phyloP scores from a whole-genome alignment of 2,329 filamentous ascomycete genomes.

The Clarireedia monteithiana region DNA sequence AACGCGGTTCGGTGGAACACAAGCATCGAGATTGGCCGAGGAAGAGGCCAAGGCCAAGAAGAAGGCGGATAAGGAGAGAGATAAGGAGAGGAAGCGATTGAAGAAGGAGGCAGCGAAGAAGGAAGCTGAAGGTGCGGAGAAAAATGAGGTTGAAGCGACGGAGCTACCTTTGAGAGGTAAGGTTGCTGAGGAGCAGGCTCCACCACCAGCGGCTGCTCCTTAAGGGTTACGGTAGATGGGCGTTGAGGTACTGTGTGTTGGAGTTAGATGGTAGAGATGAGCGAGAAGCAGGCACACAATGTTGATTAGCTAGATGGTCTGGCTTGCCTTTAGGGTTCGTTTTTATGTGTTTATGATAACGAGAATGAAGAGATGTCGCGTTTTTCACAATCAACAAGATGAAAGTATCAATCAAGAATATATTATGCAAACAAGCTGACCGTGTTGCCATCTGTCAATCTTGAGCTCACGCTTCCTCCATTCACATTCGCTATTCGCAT shows the following conservation, averaged over 20 bases:
- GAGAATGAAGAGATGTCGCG: too few species aligned
- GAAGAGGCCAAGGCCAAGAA: constrained; percentile 47
- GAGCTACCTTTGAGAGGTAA: constrained; percentile 24
- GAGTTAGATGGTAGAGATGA: constrained; percentile 11
- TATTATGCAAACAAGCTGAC: too few species aligned
- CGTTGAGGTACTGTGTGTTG: constrained; percentile 11
- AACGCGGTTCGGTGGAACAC: constrained; percentile 61
- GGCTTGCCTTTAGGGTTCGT: too few species aligned
- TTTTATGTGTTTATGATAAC: too few species aligned
- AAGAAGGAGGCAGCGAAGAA: constrained; percentile 34
- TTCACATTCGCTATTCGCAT: too few species aligned
- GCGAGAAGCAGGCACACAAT: too few species aligned
- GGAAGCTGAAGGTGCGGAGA: constrained; percentile 24
- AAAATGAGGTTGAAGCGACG: constrained; percentile 10
- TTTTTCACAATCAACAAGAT: too few species aligned
- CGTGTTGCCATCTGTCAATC: too few species aligned
- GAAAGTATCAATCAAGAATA: too few species aligned
- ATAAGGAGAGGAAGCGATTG: constrained; percentile 38
- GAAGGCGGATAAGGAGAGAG: constrained; percentile 32
- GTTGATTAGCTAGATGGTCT: too few species aligned
- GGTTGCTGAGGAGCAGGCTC: constrained; percentile 28
- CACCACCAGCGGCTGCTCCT: constrained; percentile 26
- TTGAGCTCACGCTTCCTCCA: too few species aligned
- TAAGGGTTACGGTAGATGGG: constrained; percentile 8
- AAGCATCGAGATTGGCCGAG: constrained; percentile 60